phyloP scores from a whole-genome alignment of 164 flowering plant genomes.

The Warburgia ugandensis region DNA sequence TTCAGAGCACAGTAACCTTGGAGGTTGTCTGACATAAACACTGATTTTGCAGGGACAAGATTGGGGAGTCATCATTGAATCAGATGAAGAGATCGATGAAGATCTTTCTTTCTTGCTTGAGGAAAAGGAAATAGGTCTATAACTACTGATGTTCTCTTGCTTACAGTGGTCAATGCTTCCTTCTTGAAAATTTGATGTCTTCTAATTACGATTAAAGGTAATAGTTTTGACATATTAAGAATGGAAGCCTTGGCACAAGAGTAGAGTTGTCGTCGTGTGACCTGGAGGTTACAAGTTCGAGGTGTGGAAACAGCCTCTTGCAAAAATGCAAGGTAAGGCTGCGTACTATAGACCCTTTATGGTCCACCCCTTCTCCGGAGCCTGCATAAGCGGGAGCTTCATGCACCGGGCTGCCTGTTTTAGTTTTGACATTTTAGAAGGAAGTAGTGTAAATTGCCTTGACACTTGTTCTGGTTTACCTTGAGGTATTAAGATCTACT shows the following conservation, averaged over 20 bases:
- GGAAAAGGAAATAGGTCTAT: constrained; percentile 43
- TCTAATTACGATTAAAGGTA: not conserved
- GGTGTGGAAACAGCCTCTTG: too few relatives aligned
- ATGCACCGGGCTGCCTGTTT: too few relatives aligned
- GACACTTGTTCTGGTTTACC: too few relatives aligned
- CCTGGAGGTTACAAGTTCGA: too few relatives aligned
- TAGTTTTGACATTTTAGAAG: not conserved
- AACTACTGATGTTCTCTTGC: too few relatives aligned
- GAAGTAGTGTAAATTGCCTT: not conserved
- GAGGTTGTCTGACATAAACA: constrained; percentile 2
- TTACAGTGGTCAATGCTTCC: not conserved
- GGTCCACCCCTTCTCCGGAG: too few relatives aligned
- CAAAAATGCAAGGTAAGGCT: too few relatives aligned
- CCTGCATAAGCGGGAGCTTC: too few relatives aligned
- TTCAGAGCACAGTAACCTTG: not conserved
- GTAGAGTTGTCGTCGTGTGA: too few relatives aligned
- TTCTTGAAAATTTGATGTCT: not conserved
- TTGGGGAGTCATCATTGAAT: constrained; percentile 38
- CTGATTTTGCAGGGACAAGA: constrained; percentile 35
- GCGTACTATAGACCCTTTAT: too few relatives aligned
- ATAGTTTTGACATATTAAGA: not conserved
- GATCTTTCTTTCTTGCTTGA: constrained; percentile 46
- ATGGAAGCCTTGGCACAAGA: not conserved
- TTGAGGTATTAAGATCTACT: too few relatives aligned
- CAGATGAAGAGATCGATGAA: constrained; percentile 59